Conservation (phyloP, 805 yeast species). For the Wickerhamiella kurtzmanii region DNA sequence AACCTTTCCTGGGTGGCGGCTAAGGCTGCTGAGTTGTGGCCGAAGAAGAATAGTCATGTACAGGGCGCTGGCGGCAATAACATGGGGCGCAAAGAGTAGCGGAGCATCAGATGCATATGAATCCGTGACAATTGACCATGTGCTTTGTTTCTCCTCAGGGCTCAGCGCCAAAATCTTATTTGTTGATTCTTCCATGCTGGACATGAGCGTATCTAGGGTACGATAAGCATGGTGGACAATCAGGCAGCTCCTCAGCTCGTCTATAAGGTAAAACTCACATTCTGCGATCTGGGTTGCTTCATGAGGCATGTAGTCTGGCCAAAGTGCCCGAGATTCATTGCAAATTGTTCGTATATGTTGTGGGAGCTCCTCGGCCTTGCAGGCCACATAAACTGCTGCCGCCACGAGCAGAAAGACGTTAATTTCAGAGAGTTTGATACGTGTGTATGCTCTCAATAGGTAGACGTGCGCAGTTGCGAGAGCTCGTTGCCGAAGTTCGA, state of each 20-base stretch:
- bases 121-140: conserved; percentile 86
- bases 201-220: conserved; percentile 23
- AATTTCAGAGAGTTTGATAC: conserved; percentile 52
- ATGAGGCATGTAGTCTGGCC: conserved; percentile 93
- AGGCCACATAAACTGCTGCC: conserved; percentile 75
- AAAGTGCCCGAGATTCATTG: conserved; percentile 70
- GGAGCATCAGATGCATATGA: conserved; percentile 80
- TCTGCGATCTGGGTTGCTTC: conserved; percentile 88
- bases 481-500: conserved; percentile 69
- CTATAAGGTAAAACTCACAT: conserved; percentile 85
- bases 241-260: conserved; percentile 46
- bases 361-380: conserved; percentile 92
- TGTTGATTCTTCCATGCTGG: conserved; percentile 40
- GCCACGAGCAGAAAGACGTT: conserved; percentile 72
- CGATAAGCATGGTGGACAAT: conserved; percentile 32
- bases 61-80: conserved; percentile 69
- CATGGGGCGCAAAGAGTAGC: conserved; percentile 75
- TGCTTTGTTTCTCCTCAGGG: conserved; percentile 53
- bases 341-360: conserved; percentile 78
- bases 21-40: conserved; percentile 24
- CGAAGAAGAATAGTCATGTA: conserved; percentile 56
- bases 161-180: conserved; percentile 30
- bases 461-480: conserved; percentile 83
- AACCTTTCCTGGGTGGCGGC: conserved; percentile 25
- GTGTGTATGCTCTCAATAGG: conserved; percentile 57